Conservation (phyloP, 2,329 filamentous ascomycete genomes). For the Neobulgaria alba region DNA sequence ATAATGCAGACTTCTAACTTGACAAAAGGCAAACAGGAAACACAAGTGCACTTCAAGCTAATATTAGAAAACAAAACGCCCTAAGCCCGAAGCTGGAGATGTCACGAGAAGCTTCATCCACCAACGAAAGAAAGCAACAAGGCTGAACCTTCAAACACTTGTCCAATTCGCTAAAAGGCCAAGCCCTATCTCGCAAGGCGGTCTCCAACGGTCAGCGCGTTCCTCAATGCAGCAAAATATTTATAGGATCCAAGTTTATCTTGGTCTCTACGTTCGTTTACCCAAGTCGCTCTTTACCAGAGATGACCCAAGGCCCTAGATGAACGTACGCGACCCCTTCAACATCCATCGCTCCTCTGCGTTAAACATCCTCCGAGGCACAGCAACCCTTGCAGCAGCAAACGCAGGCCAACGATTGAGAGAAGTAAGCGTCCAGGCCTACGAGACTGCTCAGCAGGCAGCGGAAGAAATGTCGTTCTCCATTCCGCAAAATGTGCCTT, state of each 20-base stretch:
- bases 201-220: neutral
- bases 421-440: slow-evolving; percentile 40
- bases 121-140: slow-evolving; percentile 1
- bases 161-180: slow-evolving; percentile 2
- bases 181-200: neutral
- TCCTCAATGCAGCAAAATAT: too few relatives aligned
- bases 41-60: too few relatives aligned
- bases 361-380: slow-evolving; percentile 42
- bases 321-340: slow-evolving; percentile 32
- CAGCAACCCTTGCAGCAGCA: slow-evolving; percentile 37
- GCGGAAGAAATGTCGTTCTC: slow-evolving; percentile 51
- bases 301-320: slow-evolving; percentile 23
- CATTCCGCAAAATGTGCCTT: slow-evolving; percentile 60
- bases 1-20: too few relatives aligned
- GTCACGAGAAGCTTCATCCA: too few relatives aligned
- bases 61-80: too few relatives aligned
- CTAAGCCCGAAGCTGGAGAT: too few relatives aligned
- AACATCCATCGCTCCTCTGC: slow-evolving; percentile 34
- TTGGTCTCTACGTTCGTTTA: slow-evolving; percentile 6
- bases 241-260: too few relatives aligned
- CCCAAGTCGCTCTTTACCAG: slow-evolving; percentile 16
- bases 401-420: slow-evolving; percentile 40
- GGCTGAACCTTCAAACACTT: neutral
- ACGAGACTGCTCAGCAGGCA: slow-evolving; percentile 34
- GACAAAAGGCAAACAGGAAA: too few relatives aligned